These are phyloP conservation scores for Carex parvula DNA, from an alignment of 176 grass and related monocot genomes.

Conservation along the genomic window DNA sequence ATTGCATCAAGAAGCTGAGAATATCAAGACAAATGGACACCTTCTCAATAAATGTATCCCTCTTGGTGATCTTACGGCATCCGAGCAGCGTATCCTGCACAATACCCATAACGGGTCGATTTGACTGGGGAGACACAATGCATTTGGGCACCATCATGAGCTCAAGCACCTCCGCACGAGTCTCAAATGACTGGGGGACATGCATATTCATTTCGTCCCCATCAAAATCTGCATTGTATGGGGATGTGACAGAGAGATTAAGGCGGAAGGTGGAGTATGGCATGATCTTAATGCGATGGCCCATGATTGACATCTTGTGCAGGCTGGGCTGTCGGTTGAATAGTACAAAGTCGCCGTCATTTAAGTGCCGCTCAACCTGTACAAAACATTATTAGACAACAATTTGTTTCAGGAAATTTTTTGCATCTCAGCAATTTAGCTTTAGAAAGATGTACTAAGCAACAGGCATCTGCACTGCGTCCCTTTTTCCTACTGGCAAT, in stretches of 20 bases:
- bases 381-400: neutral
- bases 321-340: constrained; percentile 96
- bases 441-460: constrained; percentile 18
- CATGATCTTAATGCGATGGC: constrained; percentile 97
- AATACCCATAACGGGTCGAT: constrained; percentile 97
- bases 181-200: constrained; percentile 96
- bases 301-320: constrained; percentile 99
- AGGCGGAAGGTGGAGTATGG: constrained; percentile 94
- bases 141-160: constrained; percentile 99
- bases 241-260: constrained; percentile 91
- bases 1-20: neutral
- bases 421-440: neutral
- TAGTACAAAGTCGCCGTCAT: constrained; percentile 94
- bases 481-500: neutral
- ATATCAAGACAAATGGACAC: constrained; percentile 29
- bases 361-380: constrained; percentile 85
- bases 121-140: constrained; percentile 88
- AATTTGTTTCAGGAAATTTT: neutral
- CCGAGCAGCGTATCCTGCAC: constrained; percentile 90
- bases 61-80: constrained; percentile 94
- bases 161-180: constrained; percentile 92
- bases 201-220: constrained; percentile 99
- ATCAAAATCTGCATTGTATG: constrained; percentile 99
- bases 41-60: constrained; percentile 97
- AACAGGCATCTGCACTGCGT: neutral